These are phyloP conservation scores for Backusella luteola DNA, from an alignment of 192 early-diverging fungal genomes.

Conservation along the genomic window DNA sequence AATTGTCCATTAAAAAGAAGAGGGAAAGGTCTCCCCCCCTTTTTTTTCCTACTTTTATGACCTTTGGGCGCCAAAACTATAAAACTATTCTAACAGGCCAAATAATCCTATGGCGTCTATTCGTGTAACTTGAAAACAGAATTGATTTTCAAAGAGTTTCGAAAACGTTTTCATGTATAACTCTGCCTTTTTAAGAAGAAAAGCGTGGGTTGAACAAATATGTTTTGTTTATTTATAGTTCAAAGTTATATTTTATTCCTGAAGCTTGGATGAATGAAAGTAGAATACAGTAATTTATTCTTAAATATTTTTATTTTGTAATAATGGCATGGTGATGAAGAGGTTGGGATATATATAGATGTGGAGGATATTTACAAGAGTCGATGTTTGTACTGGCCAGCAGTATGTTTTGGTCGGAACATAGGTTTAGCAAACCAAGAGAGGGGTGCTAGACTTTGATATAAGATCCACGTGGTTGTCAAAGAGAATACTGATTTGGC, in stretches of 20 bases:
- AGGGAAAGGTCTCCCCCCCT: too few species aligned
- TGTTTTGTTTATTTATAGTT: background rate
- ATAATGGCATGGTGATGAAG: background rate
- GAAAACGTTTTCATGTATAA: background rate
- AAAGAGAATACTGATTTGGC: slow-evolving; percentile 4
- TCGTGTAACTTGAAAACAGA: background rate
- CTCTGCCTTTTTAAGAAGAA: background rate
- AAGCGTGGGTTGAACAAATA: background rate
- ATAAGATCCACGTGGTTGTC: slow-evolving; percentile 14
- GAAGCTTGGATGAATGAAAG: background rate
- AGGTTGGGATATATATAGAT: too few species aligned
- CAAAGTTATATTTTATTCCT: background rate
- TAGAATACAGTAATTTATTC: background rate
- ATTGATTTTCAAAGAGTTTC: background rate
- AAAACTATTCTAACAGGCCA: too few species aligned
- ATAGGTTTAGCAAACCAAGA: background rate
- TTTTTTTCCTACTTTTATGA: too few species aligned
- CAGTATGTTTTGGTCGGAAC: background rate
- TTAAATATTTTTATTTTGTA: background rate
- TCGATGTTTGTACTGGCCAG: background rate
- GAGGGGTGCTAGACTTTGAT: slow-evolving; percentile 12
- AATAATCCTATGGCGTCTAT: background rate
- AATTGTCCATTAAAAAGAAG: too few species aligned
- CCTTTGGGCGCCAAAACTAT: too few species aligned
- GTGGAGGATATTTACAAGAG: background rate